Base-by-base conservation (phyloP, 768 basidiomycete genomes). In the Wakefieldia striispora region DNA sequence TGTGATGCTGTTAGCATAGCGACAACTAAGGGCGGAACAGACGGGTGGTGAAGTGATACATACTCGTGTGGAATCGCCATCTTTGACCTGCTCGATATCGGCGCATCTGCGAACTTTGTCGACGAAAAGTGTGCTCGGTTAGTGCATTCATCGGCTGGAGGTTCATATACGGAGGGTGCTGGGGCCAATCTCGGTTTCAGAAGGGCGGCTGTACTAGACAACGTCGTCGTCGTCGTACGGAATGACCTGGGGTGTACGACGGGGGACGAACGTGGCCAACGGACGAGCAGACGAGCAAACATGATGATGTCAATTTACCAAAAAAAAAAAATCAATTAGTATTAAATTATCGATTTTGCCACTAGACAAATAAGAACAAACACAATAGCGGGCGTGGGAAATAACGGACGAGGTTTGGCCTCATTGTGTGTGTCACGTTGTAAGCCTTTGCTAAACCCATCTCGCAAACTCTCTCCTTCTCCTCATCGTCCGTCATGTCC, bases 51-150 rank as follows among this genome's bases (percentile, higher is more conserved):
- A 51, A 48, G 33, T 13, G 27, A 13, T 44, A 58, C 75, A 45
- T 58, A 76, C 72, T 77, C 72, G 55, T 78, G 72, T 51, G 61
- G 63, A 26, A 78, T 72, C 1, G 70, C 72, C 47, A 52, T 58
- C 59, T 77, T 77, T 14, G 73, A 72, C 14, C 53, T 63, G n/a
- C 43, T 43, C 21, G 77, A 77, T 46, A 78, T 72, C 7, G 63
- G 44, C 26, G 67, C 61, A 43, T 69, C 61, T 27, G 55, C 56
- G 38, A 70, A 70, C 37, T 29, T 65, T 20, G 46, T 45, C 1
- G 61, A 48, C 21, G 65, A 62, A 45, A 70, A 67, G 43, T 69
- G 68, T 10, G 62, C 44, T 12, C 57, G 52, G 43, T 58, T 54
- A 43, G 65, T 58, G 39, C 13, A 16, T 29, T 63, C 6, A 20